These are phyloP conservation scores for Diaporthe sp. DNA, from an alignment of 2,329 filamentous ascomycete genomes.

Conservation along the genomic window DNA sequence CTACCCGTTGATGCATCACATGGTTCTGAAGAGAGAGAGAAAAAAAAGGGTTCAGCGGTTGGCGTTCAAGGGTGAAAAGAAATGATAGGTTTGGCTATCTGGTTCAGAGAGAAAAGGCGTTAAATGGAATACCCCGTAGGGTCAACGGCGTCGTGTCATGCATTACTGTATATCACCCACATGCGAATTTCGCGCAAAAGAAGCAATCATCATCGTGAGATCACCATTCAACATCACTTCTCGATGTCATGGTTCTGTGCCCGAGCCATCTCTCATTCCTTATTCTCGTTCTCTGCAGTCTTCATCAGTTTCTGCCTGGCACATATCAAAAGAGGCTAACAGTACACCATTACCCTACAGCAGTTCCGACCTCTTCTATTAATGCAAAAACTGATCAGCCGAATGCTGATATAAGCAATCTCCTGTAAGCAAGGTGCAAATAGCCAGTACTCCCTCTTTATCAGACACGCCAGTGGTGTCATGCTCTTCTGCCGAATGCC, in stretches of 20 bases:
- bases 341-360: neutral
- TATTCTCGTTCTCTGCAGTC: neutral
- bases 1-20: neutral
- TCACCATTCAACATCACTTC: neutral
- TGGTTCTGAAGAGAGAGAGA: neutral
- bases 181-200: neutral
- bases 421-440: neutral
- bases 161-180: neutral
- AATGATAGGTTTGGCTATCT: neutral
- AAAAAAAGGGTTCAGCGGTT: neutral
- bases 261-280: too few species aligned
- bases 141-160: neutral
- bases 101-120: neutral
- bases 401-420: neutral
- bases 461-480: neutral
- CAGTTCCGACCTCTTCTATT: neutral
- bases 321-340: conserved; percentile 7
- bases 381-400: neutral
- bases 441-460: neutral
- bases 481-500: neutral
- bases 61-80: conserved; percentile 19
- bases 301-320: neutral
- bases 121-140: conserved; percentile 22
- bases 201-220: neutral
- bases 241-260: neutral